Evolutionary conservation across 169 alveolate genomes (phyloP).

Genomic region (Cardiosporidium cionae): DNA sequence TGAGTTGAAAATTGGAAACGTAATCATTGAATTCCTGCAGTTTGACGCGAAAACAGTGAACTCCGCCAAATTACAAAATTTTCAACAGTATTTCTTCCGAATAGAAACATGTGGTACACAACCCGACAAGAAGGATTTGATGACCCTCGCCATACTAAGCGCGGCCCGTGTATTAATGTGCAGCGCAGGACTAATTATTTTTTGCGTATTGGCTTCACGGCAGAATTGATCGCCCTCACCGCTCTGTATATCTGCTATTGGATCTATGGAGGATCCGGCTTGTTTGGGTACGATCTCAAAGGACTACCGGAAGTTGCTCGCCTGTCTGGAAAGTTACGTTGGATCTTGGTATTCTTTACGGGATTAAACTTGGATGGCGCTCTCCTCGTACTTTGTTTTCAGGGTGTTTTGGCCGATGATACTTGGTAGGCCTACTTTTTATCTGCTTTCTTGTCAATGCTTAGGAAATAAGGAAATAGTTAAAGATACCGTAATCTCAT

Average conservation of each 20-base stretch:
- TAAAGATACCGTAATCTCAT: too few relatives aligned
- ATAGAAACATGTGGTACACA: constrained; percentile 64
- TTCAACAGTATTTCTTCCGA: too few relatives aligned
- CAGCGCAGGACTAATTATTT: constrained; percentile 54
- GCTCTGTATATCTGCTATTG: constrained; percentile 63
- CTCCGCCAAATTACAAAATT: too few relatives aligned
- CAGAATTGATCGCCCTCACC: constrained; percentile 61
- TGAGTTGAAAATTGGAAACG: too few relatives aligned
- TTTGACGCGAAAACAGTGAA: too few relatives aligned
- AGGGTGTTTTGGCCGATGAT: constrained; percentile 80
- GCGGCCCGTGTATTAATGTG: constrained; percentile 73
- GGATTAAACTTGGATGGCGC: constrained; percentile 74
- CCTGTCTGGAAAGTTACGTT: constrained; percentile 57
- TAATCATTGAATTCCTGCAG: too few relatives aligned
- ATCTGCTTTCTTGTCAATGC: too few relatives aligned
- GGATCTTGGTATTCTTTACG: constrained; percentile 52
- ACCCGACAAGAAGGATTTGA: constrained; percentile 78
- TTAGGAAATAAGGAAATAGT: too few relatives aligned
- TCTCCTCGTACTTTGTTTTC: constrained; percentile 70
- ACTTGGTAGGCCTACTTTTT: constrained; percentile 55
- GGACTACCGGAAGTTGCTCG: constrained; percentile 68
- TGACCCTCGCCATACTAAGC: constrained; percentile 66
- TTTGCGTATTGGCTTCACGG: constrained; percentile 62
- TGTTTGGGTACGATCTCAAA: constrained; percentile 65
- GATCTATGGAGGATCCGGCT: constrained; percentile 69